phyloP scores from a whole-genome alignment of 805 yeast genomes.

The Candida awuae region DNA sequence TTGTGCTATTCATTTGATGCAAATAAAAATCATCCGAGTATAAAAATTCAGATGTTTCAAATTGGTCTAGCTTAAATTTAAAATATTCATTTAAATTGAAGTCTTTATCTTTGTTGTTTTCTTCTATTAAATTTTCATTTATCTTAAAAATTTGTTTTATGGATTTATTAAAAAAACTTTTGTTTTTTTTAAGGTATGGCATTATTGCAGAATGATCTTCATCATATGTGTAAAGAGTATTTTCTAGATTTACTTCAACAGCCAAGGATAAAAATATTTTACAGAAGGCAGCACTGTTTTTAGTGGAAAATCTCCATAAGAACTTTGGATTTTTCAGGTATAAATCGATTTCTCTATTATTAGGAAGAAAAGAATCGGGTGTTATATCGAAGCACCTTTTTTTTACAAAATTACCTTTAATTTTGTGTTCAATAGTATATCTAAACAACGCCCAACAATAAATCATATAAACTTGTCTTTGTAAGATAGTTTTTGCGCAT shows the following conservation, averaged over 20 bases:
- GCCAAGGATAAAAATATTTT: neutral
- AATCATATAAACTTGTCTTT: neutral
- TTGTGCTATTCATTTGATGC: neutral
- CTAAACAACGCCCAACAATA: neutral
- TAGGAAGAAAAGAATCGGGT: conserved; percentile 3
- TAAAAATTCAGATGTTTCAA: neutral
- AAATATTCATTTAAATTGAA: neutral
- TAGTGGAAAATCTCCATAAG: conserved; percentile 5
- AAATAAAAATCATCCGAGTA: conserved; percentile 1
- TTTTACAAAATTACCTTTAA: neutral
- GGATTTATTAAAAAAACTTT: no score
- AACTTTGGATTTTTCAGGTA: neutral
- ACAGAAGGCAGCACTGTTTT: neutral
- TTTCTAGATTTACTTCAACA: neutral
- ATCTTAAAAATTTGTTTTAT: no score
- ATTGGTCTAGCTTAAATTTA: neutral
- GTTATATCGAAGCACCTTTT: neutral
- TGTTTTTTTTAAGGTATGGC: neutral
- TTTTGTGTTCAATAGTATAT: neutral
- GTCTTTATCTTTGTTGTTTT: neutral
- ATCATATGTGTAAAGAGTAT: neutral
- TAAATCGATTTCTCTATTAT: neutral
- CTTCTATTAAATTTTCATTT: no score
- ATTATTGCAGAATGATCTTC: neutral
- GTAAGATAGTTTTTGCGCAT: neutral